Conservation (phyloP, 164 flowering plant species). For the Annona squamosa region DNA sequence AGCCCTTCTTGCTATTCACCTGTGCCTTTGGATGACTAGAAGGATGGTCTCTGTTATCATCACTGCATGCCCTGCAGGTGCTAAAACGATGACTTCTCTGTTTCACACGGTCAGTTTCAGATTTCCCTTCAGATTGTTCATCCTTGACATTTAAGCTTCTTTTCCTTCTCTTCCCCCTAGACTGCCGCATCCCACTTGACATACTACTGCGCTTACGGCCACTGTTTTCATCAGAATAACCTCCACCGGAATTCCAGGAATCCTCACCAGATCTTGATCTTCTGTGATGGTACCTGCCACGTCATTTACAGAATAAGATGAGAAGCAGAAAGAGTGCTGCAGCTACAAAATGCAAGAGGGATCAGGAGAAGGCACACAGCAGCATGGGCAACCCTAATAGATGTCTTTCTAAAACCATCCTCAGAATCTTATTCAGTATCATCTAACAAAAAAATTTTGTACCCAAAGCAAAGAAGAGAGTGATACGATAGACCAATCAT, state of each 20-base stretch:
- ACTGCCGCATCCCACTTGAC: conserved; percentile 3
- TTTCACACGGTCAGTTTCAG: neutral
- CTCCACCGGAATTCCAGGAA: conserved; percentile 17
- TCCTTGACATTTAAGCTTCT: conserved; percentile 4
- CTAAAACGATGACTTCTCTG: neutral
- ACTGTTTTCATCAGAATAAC: conserved; percentile 3
- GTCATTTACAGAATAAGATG: conserved; percentile 6
- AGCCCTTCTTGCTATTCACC: neutral
- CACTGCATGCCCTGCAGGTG: conserved; percentile 6
- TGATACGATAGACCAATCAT: too few relatives aligned
- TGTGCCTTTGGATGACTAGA: conserved; percentile 9
- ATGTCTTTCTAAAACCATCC: too few relatives aligned
- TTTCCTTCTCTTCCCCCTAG: neutral
- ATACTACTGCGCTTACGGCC: neutral
- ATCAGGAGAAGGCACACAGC: neutral
- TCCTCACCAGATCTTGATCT: conserved; percentile 44
- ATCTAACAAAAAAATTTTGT: too few relatives aligned
- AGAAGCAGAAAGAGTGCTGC: neutral
- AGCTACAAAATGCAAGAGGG: neutral
- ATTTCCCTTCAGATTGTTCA: neutral
- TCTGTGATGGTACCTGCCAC: conserved; percentile 34
- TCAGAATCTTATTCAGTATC: too few relatives aligned
- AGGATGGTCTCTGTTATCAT: conserved; percentile 2
- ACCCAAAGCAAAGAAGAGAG: too few relatives aligned
- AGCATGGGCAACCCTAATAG: neutral